Evolutionary conservation across 2,329 filamentous ascomycete species (phyloP), one percentile per base, ranked within the genome.

Genomic region (Monosporascus sp.): DNA sequence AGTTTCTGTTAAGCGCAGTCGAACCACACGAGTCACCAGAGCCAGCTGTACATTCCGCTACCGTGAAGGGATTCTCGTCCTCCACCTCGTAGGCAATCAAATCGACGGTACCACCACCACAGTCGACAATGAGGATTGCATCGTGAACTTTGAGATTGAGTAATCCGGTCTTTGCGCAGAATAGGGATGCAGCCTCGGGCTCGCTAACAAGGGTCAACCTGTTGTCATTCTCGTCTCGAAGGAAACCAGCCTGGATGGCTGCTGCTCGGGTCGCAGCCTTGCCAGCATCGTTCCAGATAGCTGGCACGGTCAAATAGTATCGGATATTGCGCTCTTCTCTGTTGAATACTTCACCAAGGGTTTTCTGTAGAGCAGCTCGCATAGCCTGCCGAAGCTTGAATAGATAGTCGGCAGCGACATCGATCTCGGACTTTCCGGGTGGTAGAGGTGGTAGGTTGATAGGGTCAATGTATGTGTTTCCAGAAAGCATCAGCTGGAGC

Each of bases 31-130:
- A 97, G 72, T 97, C 94, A 70, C 94, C 94, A 50, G 93, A 97
- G 55, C 94, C 94, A 58, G 93, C 92, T 51, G 94, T 99, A 71
- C 94, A 97, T 74, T 97, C 94, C 51, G 91, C 91, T 22, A 99
- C 93, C 22, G 91, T 96, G 73, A 97, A 97, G 1, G 94, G 94
- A 62, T 90, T 90, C 74, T 97, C 94, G 70, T 97, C 94, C 70
- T 97, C 94, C 55, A 99, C 93, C 71, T 97, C 93, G 72, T 99
- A 97, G 22, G 94, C 94, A 68, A 97, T 97, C 80, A 99, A 80
- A 85, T 99, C 94, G 63, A 99, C 94, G 5, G 94, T 97, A 71
- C 94, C 94, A 77, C 93, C 94, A 77, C 94, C 94, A 68, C 94
- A 99, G 76, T 97, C 94, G 62, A 97, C 94, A 70, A 97, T 97